Evolutionary conservation across 2,329 filamentous ascomycete species (phyloP).

Genomic region (Scedosporium apiospermum): DNA sequence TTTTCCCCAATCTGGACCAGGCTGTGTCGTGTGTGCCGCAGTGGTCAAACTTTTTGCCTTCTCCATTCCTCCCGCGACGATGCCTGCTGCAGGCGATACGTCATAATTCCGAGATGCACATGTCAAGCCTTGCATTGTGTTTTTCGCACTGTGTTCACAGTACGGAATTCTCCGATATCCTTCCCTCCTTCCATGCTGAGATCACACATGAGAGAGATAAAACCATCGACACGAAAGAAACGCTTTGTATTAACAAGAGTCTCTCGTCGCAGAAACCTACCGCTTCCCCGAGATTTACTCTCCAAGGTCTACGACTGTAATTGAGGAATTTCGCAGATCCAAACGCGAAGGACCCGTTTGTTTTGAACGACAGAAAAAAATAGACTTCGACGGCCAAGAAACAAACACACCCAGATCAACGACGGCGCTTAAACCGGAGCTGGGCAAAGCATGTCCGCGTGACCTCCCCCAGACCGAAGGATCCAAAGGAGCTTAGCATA

Average conservation of each 20-base stretch:
- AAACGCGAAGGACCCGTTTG: not conserved
- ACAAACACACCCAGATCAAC: not conserved
- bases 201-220: not conserved
- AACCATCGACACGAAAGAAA: not conserved
- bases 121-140: too few species aligned
- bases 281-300: not conserved
- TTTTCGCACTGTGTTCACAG: not conserved
- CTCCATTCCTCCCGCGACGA: too few species aligned
- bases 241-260: not conserved
- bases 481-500: too few species aligned
- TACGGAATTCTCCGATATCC: not conserved
- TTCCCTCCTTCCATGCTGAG: not conserved
- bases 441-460: not conserved
- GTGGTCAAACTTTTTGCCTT: too few species aligned
- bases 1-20: too few species aligned
- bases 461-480: too few species aligned
- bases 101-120: too few species aligned
- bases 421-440: not conserved
- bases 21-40: too few species aligned
- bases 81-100: too few species aligned
- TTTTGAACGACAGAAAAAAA: not conserved
- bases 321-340: not conserved
- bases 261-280: not conserved
- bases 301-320: not conserved
- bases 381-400: not conserved